These are phyloP conservation scores for Erythrophleum fordii DNA, from an alignment of 306 rosid species.

Conservation along the genomic window DNA sequence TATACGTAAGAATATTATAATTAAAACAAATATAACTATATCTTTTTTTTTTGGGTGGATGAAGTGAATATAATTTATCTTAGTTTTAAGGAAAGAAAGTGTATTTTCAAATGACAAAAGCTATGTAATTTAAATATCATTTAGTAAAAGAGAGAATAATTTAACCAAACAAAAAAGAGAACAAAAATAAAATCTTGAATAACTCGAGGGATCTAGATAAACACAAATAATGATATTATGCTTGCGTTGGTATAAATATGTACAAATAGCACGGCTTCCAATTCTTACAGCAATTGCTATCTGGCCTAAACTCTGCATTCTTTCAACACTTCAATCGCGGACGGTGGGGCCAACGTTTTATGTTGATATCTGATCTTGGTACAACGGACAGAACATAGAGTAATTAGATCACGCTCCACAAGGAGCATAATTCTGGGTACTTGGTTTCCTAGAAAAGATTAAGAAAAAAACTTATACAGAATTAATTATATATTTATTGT, in stretches of 20 bases:
- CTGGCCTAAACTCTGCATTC: slow-evolving; percentile 27
- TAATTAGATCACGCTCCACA: slow-evolving; percentile 10
- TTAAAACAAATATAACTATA: no score
- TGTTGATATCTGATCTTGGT: slow-evolving; percentile 6
- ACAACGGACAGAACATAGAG: slow-evolving; percentile 8
- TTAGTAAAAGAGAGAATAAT: no score
- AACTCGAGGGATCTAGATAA: not conserved
- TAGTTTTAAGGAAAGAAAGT: no score
- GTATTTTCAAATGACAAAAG: no score
- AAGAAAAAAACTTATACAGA: no score
- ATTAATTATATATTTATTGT: no score
- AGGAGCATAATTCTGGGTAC: slow-evolving; percentile 32
- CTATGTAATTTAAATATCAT: no score
- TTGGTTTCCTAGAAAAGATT: not conserved
- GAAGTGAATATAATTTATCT: no score
- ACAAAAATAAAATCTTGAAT: not conserved
- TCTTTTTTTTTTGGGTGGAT: no score
- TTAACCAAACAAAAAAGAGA: not conserved
- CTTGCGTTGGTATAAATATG: slow-evolving; percentile 34
- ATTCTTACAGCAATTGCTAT: slow-evolving; percentile 27
- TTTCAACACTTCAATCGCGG: not conserved
- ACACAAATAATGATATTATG: slow-evolving; percentile 11
- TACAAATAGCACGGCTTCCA: slow-evolving; percentile 37
- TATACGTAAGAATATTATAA: no score
- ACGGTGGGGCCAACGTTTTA: slow-evolving; percentile 11